These are phyloP conservation scores for Verticillium alfalfae DNA, from an alignment of 2,329 filamentous ascomycete species.

Conservation along the genomic window DNA sequence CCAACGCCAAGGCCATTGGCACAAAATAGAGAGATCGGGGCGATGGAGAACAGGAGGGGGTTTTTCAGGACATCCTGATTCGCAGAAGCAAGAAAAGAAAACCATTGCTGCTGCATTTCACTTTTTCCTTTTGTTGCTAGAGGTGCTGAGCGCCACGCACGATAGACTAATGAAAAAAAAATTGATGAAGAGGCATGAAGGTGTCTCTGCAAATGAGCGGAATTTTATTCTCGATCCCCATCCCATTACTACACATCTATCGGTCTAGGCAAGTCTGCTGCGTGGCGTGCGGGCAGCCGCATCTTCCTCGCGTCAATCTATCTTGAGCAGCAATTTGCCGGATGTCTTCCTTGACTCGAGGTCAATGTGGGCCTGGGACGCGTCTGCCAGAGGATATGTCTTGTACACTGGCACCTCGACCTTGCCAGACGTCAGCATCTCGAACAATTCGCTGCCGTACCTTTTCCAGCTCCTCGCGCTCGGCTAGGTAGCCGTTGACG, in stretches of 20 bases:
- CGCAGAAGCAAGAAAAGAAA: background rate
- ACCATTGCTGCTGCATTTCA: too few species aligned
- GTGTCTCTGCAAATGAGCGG: background rate
- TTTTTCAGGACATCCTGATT: too few species aligned
- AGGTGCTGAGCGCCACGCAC: background rate
- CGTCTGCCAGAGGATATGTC: constrained; percentile 69
- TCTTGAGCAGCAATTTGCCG: constrained; percentile 74
- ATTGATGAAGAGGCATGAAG: background rate
- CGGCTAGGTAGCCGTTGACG: constrained; percentile 65
- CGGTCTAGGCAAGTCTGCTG: background rate
- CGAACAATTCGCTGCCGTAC: constrained; percentile 69
- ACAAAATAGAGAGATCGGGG: background rate
- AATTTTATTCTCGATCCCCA: too few species aligned
- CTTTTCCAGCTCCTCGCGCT: constrained; percentile 64
- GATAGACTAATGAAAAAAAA: background rate
- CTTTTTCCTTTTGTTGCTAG: background rate
- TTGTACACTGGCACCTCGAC: constrained; percentile 71
- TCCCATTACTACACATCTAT: background rate
- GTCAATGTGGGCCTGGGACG: constrained; percentile 67
- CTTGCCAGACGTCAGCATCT: constrained; percentile 62
- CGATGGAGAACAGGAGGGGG: background rate
- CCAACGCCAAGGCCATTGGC: constrained; percentile 42
- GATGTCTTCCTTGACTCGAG: constrained; percentile 77
- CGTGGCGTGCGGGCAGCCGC: background rate
- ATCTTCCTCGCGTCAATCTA: constrained; percentile 28